Evolutionary conservation across 768 basidiomycete species (phyloP), one percentile per base, ranked within the genome.

Genomic region (Russula ochroleuca): DNA sequence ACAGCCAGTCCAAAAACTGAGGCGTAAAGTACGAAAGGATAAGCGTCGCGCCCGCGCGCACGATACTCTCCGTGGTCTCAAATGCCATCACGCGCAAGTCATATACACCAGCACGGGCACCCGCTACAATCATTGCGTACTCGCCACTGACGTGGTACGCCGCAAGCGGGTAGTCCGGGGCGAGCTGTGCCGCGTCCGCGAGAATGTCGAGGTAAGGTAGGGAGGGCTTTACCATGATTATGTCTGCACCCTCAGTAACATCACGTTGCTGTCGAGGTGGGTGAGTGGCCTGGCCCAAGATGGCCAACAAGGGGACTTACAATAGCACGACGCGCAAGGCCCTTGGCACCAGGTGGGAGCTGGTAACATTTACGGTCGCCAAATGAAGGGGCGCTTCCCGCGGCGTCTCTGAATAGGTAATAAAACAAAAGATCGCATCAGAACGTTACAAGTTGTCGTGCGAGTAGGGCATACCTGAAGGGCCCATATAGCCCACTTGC

Each of bases 361-460:
- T 99, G 97, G 74, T 99, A 99, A 77, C 97, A 99, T 76, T 98
- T 98, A 56, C 97, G 83, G 77, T 98, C 82, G 5, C 97, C 97
- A 63, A 97, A 98, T 14, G 90, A 85, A 0, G 96, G 95, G 1
- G 92, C 93, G 70, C 92, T 96, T 2, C 96, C 94, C 5, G 97
- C 97, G n/a, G 96, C 95, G 67, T 98, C 97, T 70, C 95, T 96
- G 69, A 54, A n/a, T 14, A 5, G 45, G 13, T 21, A 21, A 45
- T 19, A 66, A 13, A 28, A 28, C 5, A 14, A 41, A 43, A 66
- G 17, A 28, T 43, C 38, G 48, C 5, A 52, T 56, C 28, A 13
- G 47, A 28, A 53, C 1, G 14, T 37, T 47, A 17, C 49, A 25
- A 13, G n/a, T 38, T 9, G 53, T 33, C 54, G 40, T 19, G 10